Conservation (phyloP, 31 red algal species). For the Odonthalia washingtoniensis region DNA sequence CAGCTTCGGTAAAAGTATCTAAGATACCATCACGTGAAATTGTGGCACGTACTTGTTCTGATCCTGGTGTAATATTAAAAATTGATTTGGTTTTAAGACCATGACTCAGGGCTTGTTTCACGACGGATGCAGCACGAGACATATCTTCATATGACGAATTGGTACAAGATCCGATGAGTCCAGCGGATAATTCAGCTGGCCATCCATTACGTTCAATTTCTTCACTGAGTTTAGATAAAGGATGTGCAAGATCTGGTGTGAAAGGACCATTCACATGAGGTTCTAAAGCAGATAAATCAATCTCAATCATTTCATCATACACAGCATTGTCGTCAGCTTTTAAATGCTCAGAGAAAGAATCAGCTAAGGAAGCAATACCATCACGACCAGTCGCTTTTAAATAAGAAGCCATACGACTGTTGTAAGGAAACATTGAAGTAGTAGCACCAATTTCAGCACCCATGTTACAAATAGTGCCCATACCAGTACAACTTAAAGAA, state of each 20-base stretch:
- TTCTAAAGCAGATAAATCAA: slow-evolving; percentile 90
- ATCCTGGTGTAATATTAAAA: slow-evolving; percentile 97
- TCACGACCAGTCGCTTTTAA: slow-evolving; percentile 90
- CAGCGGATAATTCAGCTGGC: slow-evolving; percentile 84
- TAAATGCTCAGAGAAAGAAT: slow-evolving; percentile 79
- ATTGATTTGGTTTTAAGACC: slow-evolving; percentile 93
- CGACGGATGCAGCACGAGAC: slow-evolving; percentile 83
- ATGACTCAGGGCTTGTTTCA: slow-evolving; percentile 84
- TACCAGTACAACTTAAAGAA: slow-evolving; percentile 97
- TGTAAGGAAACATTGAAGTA: slow-evolving; percentile 98
- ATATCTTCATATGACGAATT: slow-evolving; percentile 99
- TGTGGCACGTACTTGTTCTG: slow-evolving; percentile 98
- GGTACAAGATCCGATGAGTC: slow-evolving; percentile 97
- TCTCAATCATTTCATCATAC: slow-evolving; percentile 98
- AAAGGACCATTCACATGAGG: slow-evolving; percentile 99
- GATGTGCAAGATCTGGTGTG: slow-evolving; percentile 96
- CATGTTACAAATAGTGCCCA: slow-evolving; percentile 99
- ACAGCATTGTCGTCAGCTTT: slow-evolving; percentile 89
- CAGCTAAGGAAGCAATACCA: slow-evolving; percentile 79
- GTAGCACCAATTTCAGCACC: slow-evolving; percentile 99
- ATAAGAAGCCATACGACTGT: slow-evolving; percentile 92
- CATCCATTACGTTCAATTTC: slow-evolving; percentile 84
- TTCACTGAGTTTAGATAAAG: slow-evolving; percentile 85
- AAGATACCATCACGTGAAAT: slow-evolving; percentile 96
- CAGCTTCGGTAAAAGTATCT: slow-evolving; percentile 86